These are phyloP conservation scores for Nymphaea colorata DNA, from an alignment of 164 flowering plant genomes.

Conservation along the genomic window DNA sequence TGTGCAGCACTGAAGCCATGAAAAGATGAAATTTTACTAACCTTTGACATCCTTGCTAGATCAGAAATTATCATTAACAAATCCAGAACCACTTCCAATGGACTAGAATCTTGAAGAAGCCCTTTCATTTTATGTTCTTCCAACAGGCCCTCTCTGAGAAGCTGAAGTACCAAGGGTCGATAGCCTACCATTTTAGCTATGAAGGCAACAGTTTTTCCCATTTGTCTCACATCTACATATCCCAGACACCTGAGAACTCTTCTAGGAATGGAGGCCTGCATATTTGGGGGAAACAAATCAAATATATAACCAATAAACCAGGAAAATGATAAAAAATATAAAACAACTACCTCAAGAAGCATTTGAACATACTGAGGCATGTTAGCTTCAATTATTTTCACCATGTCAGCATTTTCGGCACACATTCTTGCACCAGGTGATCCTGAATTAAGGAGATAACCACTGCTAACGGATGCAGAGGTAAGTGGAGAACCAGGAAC, in stretches of 20 bases:
- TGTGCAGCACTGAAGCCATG: too few species aligned
- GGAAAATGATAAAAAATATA: neutral
- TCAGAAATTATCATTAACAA: conserved; percentile 83
- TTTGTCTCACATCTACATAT: conserved; percentile 54
- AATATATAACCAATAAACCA: neutral
- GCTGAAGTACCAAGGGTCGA: conserved; percentile 60
- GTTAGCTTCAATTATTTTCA: conserved; percentile 62
- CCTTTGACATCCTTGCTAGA: conserved; percentile 94
- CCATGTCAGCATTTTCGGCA: conserved; percentile 53
- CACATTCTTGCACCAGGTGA: conserved; percentile 69
- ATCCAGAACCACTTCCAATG: conserved; percentile 70
- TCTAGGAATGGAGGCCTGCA: conserved; percentile 68
- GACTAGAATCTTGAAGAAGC: conserved; percentile 51
- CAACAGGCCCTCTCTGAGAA: conserved; percentile 71
- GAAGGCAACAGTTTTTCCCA: conserved; percentile 74
- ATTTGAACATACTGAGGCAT: conserved; percentile 65
- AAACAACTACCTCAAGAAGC: conserved; percentile 59
- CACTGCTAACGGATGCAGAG: conserved; percentile 84
- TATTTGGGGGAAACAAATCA: conserved; percentile 4
- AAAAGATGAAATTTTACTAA: conserved; percentile 15
- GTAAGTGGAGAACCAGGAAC: conserved; percentile 63
- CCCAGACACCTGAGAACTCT: conserved; percentile 61
- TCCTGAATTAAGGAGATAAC: conserved; percentile 67
- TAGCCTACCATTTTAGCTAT: conserved; percentile 76
- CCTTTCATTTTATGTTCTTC: conserved; percentile 48